Conservation (phyloP, 2,329 filamentous ascomycete species). For the Pseudogymnoascus sp. region DNA sequence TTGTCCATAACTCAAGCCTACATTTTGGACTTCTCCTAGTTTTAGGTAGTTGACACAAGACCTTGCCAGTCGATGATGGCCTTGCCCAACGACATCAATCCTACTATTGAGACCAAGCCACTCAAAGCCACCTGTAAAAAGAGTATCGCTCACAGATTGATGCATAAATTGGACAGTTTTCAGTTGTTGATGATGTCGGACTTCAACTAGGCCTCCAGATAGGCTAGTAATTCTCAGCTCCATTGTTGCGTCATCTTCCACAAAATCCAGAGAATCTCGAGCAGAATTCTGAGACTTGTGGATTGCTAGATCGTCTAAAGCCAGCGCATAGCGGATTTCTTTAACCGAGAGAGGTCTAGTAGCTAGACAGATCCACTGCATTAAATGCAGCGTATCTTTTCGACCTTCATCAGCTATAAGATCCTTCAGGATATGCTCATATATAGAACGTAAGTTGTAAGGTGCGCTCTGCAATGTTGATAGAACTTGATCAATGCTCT, state of each 20-base stretch:
- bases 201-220: constrained; percentile 20
- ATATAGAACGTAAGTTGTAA: constrained; percentile 3
- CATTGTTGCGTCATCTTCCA: constrained; percentile 19
- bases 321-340: constrained; percentile 10
- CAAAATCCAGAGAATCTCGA: constrained; percentile 12
- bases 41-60: constrained; percentile 17
- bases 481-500: constrained; percentile 1
- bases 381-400: constrained; percentile 16
- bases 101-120: neutral
- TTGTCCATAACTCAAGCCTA: neutral
- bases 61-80: constrained; percentile 14
- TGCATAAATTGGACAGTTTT: constrained; percentile 32
- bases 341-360: constrained; percentile 13
- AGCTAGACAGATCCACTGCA: constrained; percentile 16
- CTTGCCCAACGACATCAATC: constrained; percentile 10
- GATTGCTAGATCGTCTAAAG: neutral
- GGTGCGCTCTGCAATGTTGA: no score
- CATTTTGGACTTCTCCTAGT: neutral
- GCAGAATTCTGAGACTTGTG: neutral
- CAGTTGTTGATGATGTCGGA: constrained; percentile 1
- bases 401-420: neutral
- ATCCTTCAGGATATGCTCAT: constrained; percentile 16
- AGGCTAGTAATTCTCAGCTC: constrained; percentile 17
- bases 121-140: neutral
- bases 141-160: neutral